Conservation (phyloP, 2,329 filamentous ascomycete genomes). For the Aspergillus cejpii region DNA sequence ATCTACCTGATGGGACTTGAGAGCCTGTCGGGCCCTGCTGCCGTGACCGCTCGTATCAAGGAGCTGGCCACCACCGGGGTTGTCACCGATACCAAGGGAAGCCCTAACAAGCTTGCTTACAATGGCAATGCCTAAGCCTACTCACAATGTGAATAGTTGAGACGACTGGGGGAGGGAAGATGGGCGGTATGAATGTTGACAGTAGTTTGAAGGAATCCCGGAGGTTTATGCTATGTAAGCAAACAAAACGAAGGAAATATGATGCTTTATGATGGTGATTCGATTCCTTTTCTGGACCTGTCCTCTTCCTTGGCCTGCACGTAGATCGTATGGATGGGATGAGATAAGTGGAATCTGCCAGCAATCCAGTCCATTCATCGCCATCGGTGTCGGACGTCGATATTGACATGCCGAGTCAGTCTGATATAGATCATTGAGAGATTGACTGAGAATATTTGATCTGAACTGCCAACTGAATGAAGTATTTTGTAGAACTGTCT, state of each 20-base stretch:
- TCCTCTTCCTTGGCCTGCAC: too few species aligned
- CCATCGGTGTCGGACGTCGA: too few species aligned
- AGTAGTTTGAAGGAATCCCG: too few species aligned
- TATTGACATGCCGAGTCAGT: too few species aligned
- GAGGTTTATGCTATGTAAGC: too few species aligned
- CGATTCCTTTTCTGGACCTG: too few species aligned
- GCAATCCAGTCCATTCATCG: too few species aligned
- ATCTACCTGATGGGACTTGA: conserved; percentile 50
- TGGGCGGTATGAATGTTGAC: not conserved
- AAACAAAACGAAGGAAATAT: too few species aligned
- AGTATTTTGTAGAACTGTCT: not conserved
- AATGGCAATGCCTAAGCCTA: conserved; percentile 19
- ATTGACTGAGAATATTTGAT: not conserved
- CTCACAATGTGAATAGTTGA: not conserved
- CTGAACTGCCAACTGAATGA: not conserved
- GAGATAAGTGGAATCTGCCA: too few species aligned
- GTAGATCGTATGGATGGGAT: too few species aligned
- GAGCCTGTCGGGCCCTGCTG: conserved; percentile 41
- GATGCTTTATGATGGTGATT: too few species aligned
- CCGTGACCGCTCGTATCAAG: conserved; percentile 47
- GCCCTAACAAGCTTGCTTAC: conserved; percentile 27
- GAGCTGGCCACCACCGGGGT: conserved; percentile 42
- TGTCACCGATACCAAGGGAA: conserved; percentile 19
- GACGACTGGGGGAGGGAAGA: not conserved
- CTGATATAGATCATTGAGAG: not conserved